A percentile compares a stretch with the other conserved stretches of the same genome.
These are phyloP conservation scores for Hemisphaericaspora lyxosophila DNA, from an alignment of 1,139 yeast genomes.

Conservation along the genomic window DNA sequence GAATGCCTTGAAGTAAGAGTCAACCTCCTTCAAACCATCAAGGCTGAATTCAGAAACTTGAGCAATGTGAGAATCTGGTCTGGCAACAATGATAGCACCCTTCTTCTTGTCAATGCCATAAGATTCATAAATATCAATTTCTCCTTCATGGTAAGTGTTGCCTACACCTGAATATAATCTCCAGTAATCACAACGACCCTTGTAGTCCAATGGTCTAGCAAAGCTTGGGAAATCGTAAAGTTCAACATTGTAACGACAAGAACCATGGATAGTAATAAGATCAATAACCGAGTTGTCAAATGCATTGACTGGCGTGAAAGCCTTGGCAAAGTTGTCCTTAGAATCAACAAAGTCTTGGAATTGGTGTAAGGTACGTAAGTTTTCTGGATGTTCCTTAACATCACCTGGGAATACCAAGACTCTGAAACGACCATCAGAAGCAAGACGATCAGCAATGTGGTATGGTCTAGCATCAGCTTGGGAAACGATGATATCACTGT, in stretches of 20 bases:
- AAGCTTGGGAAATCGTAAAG: conserved; percentile 28
- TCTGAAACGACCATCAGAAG: conserved; percentile 27
- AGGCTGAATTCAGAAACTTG: conserved; percentile 18
- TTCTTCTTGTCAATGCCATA: conserved; percentile 25
- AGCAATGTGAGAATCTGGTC: conserved; percentile 39
- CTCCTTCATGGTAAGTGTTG: conserved; percentile 13
- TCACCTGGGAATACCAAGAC: conserved; percentile 27
- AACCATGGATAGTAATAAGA: conserved; percentile 22
- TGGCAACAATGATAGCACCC: conserved; percentile 27
- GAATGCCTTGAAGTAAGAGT: conserved; percentile 20
- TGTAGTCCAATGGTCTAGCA: conserved; percentile 25
- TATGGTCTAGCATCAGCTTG: conserved; percentile 27
- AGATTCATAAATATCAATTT: conserved; percentile 20
- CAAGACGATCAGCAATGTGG: conserved; percentile 23
- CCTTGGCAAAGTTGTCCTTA: conserved; percentile 18
- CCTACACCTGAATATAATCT: conserved; percentile 25
- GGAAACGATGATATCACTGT: conserved; percentile 20
- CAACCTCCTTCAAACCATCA: conserved; percentile 21
- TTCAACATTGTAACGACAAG: conserved; percentile 20
- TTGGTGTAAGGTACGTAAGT: conserved; percentile 13
- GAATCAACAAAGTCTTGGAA: conserved; percentile 18
- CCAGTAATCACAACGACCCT: conserved; percentile 31
- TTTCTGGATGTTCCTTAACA: conserved; percentile 14
- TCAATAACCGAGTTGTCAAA: conserved; percentile 25
- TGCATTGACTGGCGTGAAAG: conserved; percentile 26